A percentile compares a stretch with the other conserved stretches of the same genome.
Evolutionary conservation across 768 basidiomycete genomes (phyloP).

Genomic region (Agaricus subrufescens): DNA sequence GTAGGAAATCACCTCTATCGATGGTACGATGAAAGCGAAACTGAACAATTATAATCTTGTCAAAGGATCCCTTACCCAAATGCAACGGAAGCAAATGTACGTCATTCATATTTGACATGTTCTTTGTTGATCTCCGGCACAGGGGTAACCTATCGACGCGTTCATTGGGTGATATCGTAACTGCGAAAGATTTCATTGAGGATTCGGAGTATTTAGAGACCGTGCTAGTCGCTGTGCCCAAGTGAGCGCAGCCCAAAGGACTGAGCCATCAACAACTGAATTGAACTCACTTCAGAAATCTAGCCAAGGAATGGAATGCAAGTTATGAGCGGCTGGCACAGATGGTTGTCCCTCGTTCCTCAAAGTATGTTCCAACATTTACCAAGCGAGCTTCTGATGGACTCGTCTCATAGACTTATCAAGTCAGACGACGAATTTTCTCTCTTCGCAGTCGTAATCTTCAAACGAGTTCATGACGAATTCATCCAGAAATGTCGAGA

Average conservation of each 20-base stretch:
- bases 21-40: slow-evolving; percentile 91
- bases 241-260: slow-evolving; percentile 42
- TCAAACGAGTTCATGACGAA: slow-evolving; percentile 87
- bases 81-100: slow-evolving; percentile 94
- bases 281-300: slow-evolving; percentile 46
- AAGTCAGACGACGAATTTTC: slow-evolving; percentile 86
- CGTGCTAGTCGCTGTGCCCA: slow-evolving; percentile 88
- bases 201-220: slow-evolving; percentile 96
- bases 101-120: neutral
- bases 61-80: slow-evolving; percentile 86
- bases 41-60: slow-evolving; percentile 88
- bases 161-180: slow-evolving; percentile 80
- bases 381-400: slow-evolving; percentile 7
- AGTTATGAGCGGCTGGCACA: slow-evolving; percentile 84
- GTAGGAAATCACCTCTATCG: slow-evolving; percentile 93
- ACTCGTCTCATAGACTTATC: slow-evolving; percentile 47
- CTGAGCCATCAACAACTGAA: slow-evolving; percentile 14
- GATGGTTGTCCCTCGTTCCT: slow-evolving; percentile 94
- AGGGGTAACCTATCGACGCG: slow-evolving; percentile 88
- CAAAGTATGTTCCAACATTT: slow-evolving; percentile 49
- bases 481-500: slow-evolving; percentile 93
- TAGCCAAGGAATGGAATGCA: slow-evolving; percentile 81
- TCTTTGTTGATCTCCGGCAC: slow-evolving; percentile 9
- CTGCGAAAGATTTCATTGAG: slow-evolving; percentile 73
- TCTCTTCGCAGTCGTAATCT: slow-evolving; percentile 82